These are phyloP conservation scores for Globisporangium acanthophoron DNA, from an alignment of 352 stramenopile species.

Conservation along the genomic window DNA sequence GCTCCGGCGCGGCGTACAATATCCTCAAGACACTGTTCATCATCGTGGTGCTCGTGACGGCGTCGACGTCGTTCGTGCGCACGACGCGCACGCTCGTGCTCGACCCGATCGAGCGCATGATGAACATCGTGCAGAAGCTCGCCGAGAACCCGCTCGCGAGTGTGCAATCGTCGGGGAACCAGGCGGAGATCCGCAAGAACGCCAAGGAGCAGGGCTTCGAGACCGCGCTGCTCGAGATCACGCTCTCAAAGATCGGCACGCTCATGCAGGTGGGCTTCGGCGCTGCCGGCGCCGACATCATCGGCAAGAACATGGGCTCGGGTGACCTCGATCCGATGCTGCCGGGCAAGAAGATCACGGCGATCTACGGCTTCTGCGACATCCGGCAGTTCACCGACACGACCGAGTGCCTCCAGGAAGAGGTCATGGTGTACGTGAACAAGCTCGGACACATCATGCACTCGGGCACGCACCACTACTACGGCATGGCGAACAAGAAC, in stretches of 20 bases:
- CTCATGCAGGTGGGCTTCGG: constrained; percentile 86
- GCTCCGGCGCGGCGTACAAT: constrained; percentile 62
- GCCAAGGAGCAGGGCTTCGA: constrained; percentile 76
- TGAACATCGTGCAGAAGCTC: constrained; percentile 83
- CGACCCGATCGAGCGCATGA: constrained; percentile 90
- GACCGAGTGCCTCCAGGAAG: constrained; percentile 87
- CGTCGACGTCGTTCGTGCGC: constrained; percentile 79
- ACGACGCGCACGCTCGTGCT: constrained; percentile 82
- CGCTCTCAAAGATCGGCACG: constrained; percentile 73
- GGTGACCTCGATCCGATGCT: constrained; percentile 87
- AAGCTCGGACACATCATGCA: constrained; percentile 89
- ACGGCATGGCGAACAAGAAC: constrained; percentile 87
- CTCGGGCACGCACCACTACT: constrained; percentile 79
- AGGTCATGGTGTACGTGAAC: constrained; percentile 92
- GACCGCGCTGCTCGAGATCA: constrained; percentile 78
- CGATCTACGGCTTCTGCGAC: constrained; percentile 94
- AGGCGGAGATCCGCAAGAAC: constrained; percentile 67
- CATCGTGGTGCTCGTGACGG: constrained; percentile 74
- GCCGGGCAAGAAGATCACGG: constrained; percentile 88
- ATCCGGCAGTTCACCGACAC: constrained; percentile 93
- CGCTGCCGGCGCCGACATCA: constrained; percentile 75
- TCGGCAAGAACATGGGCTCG: constrained; percentile 84
- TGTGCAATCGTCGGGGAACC: constrained; percentile 58
- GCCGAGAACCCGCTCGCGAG: constrained; percentile 86
- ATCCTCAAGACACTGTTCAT: constrained; percentile 88